Evolutionary conservation across 2,329 filamentous ascomycete species (phyloP), one percentile per base, ranked within the genome.

Genomic region (Escovopsis weberi): DNA sequence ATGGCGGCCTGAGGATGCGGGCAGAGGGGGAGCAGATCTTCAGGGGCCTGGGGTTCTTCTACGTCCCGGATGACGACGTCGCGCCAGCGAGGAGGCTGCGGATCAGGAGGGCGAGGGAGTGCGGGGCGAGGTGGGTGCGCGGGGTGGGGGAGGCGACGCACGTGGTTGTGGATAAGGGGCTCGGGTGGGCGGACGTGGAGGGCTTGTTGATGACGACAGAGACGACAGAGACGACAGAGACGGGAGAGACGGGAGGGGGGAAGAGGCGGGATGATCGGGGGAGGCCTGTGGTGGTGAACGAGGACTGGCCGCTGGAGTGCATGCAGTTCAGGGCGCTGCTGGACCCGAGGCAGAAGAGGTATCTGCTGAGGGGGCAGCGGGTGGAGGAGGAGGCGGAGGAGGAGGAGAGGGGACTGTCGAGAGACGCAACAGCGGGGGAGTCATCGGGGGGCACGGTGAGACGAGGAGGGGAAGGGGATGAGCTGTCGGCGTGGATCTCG

Each of bases 31-130:
- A 73, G 43, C 69, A 73, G 49, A 68, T 84, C 5, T 80, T 87
- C 55, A 69, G 64, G 37, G 70, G 63, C 0, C 58, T 83, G n/a
- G 58, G 63, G 0, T 81, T 86, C 49, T 84, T 77, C 61, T 94
- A 91, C 57, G 75, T 94, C 6, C 89, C 87, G 0, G 83, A 91
- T 50, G 76, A 86, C 48, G 81, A 89, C 48, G 71, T 82, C 38
- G 75, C 80, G 30, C 72, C 74, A 10, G 67, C 74, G 7, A 74
- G 88, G 34, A 75, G 74, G 43, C 60, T 79, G 45, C 78, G 84
- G 4, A 94, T 95, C 41, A 72, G 72, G 28, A 87, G 81, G 57
- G 80, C 83, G 0, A 71, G 76, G 41, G 78, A 86, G 52, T 79
- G 79, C 56, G 89, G 89, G 37, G 89, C 82, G 1, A 63, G 58